phyloP scores from a whole-genome alignment of 2,329 filamentous ascomycete genomes.

The Shiraia bambusicola region DNA sequence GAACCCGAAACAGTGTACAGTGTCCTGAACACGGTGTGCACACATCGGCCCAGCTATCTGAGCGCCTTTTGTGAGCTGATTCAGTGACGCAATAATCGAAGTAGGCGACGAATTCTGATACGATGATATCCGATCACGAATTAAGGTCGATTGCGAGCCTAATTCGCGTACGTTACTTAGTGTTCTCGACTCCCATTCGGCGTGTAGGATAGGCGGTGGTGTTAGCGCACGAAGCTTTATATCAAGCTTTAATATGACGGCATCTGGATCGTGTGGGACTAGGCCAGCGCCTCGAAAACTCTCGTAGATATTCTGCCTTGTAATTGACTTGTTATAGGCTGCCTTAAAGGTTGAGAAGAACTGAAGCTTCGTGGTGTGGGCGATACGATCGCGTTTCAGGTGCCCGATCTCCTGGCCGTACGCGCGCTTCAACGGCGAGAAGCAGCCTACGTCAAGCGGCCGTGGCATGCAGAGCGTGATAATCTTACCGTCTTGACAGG shows the following conservation, averaged over 20 bases:
- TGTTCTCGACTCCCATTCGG: constrained; percentile 10
- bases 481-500: constrained; percentile 9
- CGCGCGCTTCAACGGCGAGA: too few relatives aligned
- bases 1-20: too few relatives aligned
- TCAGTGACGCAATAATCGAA: background rate
- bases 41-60: too few relatives aligned
- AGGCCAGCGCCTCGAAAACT: constrained; percentile 37
- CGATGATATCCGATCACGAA: constrained; percentile 5
- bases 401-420: constrained; percentile 25
- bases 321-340: constrained; percentile 29
- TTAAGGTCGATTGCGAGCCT: constrained; percentile 7
- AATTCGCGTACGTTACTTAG: constrained; percentile 13
- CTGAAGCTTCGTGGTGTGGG: constrained; percentile 24
- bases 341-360: constrained; percentile 25
- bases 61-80: constrained; percentile 3
- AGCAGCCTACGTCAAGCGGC: constrained; percentile 22
- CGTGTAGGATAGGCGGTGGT: constrained; percentile 2
- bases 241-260: constrained; percentile 37
- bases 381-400: constrained; percentile 31
- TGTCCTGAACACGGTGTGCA: too few relatives aligned
- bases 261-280: constrained; percentile 34
- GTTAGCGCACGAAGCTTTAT: constrained; percentile 17
- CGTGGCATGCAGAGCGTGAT: constrained; percentile 9
- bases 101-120: constrained; percentile 3
- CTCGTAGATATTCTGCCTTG: constrained; percentile 28